phyloP scores from a whole-genome alignment of 1,284 basidiomycete species.

The Leccinum laetum region DNA sequence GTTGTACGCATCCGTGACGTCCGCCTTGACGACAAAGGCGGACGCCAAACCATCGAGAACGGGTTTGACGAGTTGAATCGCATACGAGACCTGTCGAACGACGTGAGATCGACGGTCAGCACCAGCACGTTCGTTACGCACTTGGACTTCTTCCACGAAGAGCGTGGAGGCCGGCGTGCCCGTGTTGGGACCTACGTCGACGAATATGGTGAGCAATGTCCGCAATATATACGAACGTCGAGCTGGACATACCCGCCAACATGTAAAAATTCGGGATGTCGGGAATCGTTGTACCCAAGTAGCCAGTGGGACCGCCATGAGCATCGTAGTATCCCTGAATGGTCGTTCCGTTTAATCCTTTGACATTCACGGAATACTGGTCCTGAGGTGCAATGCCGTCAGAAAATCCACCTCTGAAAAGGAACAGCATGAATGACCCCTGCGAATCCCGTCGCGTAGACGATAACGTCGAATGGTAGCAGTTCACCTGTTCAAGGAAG shows the following conservation, averaged over 20 bases:
- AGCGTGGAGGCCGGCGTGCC: conserved; percentile 33
- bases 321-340: conserved; percentile 35
- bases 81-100: conserved; percentile 23
- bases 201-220: neutral
- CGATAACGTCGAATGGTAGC: conserved; percentile 32
- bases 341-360: conserved; percentile 27
- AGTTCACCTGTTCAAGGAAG: conserved; percentile 20
- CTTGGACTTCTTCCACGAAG: conserved; percentile 34
- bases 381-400: conserved; percentile 21
- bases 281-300: conserved; percentile 36
- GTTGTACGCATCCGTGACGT: conserved; percentile 30
- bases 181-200: conserved; percentile 29
- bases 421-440: conserved; percentile 16
- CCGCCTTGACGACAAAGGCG: conserved; percentile 26
- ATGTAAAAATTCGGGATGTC: conserved; percentile 41
- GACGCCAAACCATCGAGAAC: conserved; percentile 25
- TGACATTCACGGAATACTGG: conserved; percentile 27
- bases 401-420: neutral
- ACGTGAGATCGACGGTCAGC: neutral
- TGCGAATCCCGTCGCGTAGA: conserved; percentile 35
- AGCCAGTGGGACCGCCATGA: conserved; percentile 37
- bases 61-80: conserved; percentile 31
- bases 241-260: conserved; percentile 21
- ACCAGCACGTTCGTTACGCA: conserved; percentile 3
- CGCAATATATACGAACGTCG: neutral